Evolutionary conservation across 148 eudicot genomes (phyloP).

Genomic region (Mesembryanthemum crystallinum): DNA sequence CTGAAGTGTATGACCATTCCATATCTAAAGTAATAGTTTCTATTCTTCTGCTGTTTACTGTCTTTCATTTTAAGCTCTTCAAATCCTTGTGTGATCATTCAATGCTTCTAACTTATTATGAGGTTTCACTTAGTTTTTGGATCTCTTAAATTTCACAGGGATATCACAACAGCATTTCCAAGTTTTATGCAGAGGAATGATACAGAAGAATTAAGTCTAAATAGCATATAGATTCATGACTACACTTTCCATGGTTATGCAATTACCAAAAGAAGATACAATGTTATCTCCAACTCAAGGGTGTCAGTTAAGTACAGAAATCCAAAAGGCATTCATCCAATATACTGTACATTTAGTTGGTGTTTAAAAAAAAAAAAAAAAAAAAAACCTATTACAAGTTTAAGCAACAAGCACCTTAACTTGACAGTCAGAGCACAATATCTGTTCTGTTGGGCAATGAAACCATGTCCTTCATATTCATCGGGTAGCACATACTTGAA

Average conservation of each 20-base stretch:
- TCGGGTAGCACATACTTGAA: slow-evolving; percentile 77
- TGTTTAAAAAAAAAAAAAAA: too few species aligned
- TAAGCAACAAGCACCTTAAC: not conserved
- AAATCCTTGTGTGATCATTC: too few species aligned
- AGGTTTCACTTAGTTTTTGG: not conserved
- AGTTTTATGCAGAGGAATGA: slow-evolving; percentile 23
- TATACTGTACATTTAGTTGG: not conserved
- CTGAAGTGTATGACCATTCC: slow-evolving; percentile 51
- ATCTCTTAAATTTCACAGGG: slow-evolving; percentile 11
- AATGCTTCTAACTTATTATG: too few species aligned
- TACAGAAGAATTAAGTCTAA: slow-evolving; percentile 6
- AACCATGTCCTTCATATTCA: slow-evolving; percentile 65
- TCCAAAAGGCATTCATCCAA: not conserved
- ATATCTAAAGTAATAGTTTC: slow-evolving; percentile 29
- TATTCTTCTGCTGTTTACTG: not conserved
- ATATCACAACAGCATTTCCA: slow-evolving; percentile 25
- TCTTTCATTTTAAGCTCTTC: not conserved
- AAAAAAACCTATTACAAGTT: too few species aligned
- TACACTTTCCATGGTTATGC: not conserved
- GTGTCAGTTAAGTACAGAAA: not conserved
- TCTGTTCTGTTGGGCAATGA: slow-evolving; percentile 2
- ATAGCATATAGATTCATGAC: not conserved
- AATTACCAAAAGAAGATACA: not conserved
- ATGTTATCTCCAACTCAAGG: too few species aligned
- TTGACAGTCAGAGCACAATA: not conserved